These are phyloP conservation scores for Ustilago trichophora DNA, from an alignment of 1,284 basidiomycete genomes.

Conservation along the genomic window DNA sequence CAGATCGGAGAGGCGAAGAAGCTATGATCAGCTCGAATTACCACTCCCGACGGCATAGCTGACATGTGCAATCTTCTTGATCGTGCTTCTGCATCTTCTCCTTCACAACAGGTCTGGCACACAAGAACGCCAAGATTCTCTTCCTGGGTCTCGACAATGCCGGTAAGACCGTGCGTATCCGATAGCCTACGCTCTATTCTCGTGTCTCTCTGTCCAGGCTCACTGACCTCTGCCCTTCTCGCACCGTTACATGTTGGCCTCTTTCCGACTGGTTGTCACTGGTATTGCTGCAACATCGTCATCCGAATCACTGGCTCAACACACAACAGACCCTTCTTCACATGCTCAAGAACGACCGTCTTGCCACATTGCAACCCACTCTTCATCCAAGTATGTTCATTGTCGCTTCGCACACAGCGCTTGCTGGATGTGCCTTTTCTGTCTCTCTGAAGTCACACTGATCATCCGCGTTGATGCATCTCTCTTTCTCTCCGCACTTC, in stretches of 20 bases:
- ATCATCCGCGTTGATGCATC: too few relatives aligned
- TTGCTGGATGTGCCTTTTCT: constrained; percentile 46
- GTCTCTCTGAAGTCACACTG: too few relatives aligned
- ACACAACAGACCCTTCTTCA: constrained; percentile 87
- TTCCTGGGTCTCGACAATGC: constrained; percentile 98
- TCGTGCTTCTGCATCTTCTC: not conserved
- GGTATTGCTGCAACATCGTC: too few relatives aligned
- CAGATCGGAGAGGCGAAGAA: too few relatives aligned
- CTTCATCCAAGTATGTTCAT: constrained; percentile 88
- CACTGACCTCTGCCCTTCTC: too few relatives aligned
- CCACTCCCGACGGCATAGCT: not conserved
- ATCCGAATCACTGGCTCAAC: not conserved
- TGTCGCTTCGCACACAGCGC: too few relatives aligned
- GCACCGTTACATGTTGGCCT: too few relatives aligned
- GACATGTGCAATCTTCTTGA: not conserved
- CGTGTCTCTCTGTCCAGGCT: too few relatives aligned
- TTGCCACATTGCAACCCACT: constrained; percentile 96
- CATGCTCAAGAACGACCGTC: constrained; percentile 99
- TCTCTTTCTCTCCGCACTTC: too few relatives aligned
- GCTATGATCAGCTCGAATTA: too few relatives aligned
- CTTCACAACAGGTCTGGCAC: constrained; percentile 75
- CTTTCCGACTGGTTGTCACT: too few relatives aligned
- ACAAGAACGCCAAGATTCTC: constrained; percentile 99
- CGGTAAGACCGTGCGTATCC: constrained; percentile 87
- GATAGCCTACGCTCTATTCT: not conserved